Evolutionary conservation across 2,329 filamentous ascomycete species (phyloP).

Genomic region (Talaromyces islandicus): DNA sequence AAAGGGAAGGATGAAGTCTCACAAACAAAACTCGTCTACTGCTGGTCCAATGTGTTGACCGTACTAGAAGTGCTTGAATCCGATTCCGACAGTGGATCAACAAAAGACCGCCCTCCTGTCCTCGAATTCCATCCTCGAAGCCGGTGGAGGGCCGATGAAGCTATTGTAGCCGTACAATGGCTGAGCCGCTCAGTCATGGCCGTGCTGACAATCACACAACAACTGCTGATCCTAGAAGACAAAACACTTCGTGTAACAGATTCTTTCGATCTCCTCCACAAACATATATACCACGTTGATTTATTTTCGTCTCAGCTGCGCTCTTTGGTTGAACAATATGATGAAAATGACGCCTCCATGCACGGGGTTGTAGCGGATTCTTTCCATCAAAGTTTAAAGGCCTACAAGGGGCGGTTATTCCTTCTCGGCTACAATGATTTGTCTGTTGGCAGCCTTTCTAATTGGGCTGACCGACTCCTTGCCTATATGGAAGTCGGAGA

Average conservation of each 20-base stretch:
- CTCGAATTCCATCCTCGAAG: conserved; percentile 77
- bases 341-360: conserved; percentile 82
- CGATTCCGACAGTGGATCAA: conserved; percentile 48
- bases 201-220: conserved; percentile 88
- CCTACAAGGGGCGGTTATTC: conserved; percentile 91
- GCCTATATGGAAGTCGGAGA: conserved; percentile 96
- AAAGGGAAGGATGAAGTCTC: conserved; percentile 67
- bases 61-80: conserved; percentile 81
- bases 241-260: conserved; percentile 84
- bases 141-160: conserved; percentile 88
- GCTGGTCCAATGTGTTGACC: conserved; percentile 97
- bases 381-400: conserved; percentile 95
- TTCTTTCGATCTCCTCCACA: conserved; percentile 83
- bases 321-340: conserved; percentile 75
- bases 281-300: conserved; percentile 87
- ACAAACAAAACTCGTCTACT: conserved; percentile 84
- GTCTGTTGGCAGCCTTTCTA: conserved; percentile 84
- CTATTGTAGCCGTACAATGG: conserved; percentile 96
- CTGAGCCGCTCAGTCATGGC: conserved; percentile 86
- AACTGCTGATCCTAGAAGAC: conserved; percentile 88
- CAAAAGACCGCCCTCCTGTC: conserved; percentile 70
- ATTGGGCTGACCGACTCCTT: conserved; percentile 91
- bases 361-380: conserved; percentile 95
- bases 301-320: conserved; percentile 85
- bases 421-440: conserved; percentile 90